Conservation (phyloP, 345 rosid species). For the Aquilaria yunnanensis region DNA sequence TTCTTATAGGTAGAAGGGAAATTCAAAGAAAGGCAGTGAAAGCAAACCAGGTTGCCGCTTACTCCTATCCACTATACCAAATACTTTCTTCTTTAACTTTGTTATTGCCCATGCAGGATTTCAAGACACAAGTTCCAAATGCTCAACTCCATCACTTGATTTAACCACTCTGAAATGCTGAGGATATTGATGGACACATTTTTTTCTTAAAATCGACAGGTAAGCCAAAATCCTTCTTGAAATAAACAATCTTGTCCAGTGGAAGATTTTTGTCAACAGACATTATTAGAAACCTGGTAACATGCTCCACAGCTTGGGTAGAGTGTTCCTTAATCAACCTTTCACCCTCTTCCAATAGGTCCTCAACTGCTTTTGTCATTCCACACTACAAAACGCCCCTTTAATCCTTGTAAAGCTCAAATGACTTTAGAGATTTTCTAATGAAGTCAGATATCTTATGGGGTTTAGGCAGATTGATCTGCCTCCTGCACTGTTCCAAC, state of each 20-base stretch:
- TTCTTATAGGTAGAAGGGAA: conserved; percentile 79
- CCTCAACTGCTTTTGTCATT: conserved; percentile 30
- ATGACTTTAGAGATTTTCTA: conserved; percentile 64
- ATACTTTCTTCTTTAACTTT: conserved; percentile 63
- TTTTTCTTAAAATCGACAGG: conserved; percentile 61
- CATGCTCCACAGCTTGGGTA: conserved; percentile 63
- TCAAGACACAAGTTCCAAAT: conserved; percentile 65
- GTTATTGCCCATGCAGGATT: conserved; percentile 79
- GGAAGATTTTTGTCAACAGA: conserved; percentile 52
- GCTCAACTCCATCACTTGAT: conserved; percentile 19
- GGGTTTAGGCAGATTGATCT: too few relatives aligned
- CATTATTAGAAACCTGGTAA: conserved; percentile 83
- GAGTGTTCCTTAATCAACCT: conserved; percentile 52
- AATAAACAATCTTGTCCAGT: conserved; percentile 59
- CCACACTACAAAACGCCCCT: conserved; percentile 81
- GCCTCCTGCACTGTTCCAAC: too few relatives aligned
- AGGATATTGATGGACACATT: conserved; percentile 69
- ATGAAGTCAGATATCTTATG: conserved; percentile 19
- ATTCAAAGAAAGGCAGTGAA: conserved; percentile 67
- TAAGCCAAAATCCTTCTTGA: conserved; percentile 82
- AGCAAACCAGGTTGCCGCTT: conserved; percentile 61
- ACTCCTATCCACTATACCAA: conserved; percentile 29
- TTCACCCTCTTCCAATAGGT: conserved; percentile 43
- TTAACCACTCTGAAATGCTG: conserved; percentile 53
- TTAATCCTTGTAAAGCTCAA: conserved; percentile 70